Conservation (phyloP, 805 yeast species). For the Lachancea sp. region DNA sequence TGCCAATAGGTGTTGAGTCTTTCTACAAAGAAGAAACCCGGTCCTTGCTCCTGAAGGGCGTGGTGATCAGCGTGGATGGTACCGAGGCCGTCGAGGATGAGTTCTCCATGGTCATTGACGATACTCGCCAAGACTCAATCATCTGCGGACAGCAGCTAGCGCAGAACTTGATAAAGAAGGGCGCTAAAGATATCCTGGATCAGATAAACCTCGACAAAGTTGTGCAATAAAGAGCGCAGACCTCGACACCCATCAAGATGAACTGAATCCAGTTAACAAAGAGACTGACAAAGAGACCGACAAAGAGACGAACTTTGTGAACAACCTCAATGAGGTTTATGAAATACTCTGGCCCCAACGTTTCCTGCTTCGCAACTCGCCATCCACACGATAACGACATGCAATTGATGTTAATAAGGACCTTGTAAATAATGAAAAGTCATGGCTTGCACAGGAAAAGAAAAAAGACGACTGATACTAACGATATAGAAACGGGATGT, state of each 20-base stretch:
- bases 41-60: conserved; percentile 51
- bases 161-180: conserved; percentile 54
- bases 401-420: conserved; percentile 4
- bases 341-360: too few species aligned
- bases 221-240: conserved; percentile 22
- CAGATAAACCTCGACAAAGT: conserved; percentile 68
- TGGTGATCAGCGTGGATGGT: conserved; percentile 86
- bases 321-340: too few species aligned
- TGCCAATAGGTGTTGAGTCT: conserved; percentile 90
- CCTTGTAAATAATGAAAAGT: conserved; percentile 7
- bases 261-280: too few species aligned
- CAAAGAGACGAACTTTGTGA: not conserved
- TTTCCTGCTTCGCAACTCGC: not conserved
- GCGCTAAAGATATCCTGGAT: conserved; percentile 80
- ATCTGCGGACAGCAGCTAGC: conserved; percentile 68
- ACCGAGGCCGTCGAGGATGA: conserved; percentile 54
- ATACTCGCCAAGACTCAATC: conserved; percentile 56
- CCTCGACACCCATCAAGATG: too few species aligned
- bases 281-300: too few species aligned
- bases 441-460: conserved; percentile 2
- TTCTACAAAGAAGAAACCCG: conserved; percentile 41
- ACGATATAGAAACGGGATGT: too few species aligned
- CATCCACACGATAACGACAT: not conserved
- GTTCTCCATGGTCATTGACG: conserved; percentile 22
- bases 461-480: not conserved